Evolutionary conservation across 2,329 filamentous ascomycete genomes (phyloP).

Genomic region (Delphinella strobiligena): DNA sequence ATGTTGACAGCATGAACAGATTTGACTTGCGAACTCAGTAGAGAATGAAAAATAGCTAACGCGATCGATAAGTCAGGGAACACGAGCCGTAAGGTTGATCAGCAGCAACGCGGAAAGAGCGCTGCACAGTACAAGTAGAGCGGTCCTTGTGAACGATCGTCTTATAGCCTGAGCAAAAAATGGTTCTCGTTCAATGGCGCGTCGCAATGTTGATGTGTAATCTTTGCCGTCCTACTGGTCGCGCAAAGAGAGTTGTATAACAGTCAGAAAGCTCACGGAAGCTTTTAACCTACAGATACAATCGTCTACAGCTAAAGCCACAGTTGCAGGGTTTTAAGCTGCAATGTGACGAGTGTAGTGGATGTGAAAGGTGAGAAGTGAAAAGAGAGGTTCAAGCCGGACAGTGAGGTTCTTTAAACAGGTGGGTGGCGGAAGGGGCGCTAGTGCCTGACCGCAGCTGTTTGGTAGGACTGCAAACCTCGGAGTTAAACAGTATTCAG

Average conservation of each 20-base stretch:
- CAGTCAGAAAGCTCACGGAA: not conserved
- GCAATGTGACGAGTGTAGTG: not conserved
- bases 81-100: not conserved
- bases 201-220: not conserved
- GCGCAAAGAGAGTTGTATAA: not conserved
- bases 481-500: too few relatives aligned
- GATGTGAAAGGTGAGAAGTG: not conserved
- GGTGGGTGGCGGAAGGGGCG: too few relatives aligned
- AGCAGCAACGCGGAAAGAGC: not conserved
- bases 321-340: not conserved
- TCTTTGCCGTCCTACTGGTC: not conserved
- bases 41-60: not conserved
- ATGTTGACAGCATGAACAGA: not conserved
- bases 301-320: not conserved
- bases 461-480: too few relatives aligned
- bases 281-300: not conserved
- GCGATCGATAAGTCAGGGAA: not conserved
- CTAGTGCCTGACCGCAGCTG: too few relatives aligned
- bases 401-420: too few relatives aligned
- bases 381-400: not conserved
- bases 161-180: not conserved
- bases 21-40: not conserved
- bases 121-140: not conserved
- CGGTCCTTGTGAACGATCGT: not conserved
- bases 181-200: not conserved